Conservation (phyloP, 352 stramenopile species). For the Phytophthora sojae region DNA sequence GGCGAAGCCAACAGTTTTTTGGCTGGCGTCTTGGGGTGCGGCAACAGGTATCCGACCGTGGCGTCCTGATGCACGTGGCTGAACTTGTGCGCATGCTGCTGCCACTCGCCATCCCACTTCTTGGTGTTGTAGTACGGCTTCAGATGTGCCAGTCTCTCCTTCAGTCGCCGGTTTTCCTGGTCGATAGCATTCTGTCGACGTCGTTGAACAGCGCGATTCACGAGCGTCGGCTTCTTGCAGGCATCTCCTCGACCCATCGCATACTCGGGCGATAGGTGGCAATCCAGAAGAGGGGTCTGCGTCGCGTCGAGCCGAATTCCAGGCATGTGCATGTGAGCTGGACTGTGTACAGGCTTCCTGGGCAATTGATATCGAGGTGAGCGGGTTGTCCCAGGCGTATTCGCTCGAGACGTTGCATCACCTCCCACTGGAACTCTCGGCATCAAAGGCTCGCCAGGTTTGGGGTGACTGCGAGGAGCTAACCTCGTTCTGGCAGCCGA, state of each 20-base stretch:
- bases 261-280: conserved; percentile 73
- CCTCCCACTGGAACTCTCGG: conserved; percentile 2
- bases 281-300: conserved; percentile 80
- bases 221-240: conserved; percentile 73
- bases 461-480: conserved; percentile 1
- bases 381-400: conserved; percentile 15
- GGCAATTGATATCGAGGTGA: conserved; percentile 13
- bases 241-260: conserved; percentile 65
- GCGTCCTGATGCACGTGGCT: conserved; percentile 70
- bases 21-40: conserved; percentile 35
- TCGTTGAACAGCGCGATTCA: conserved; percentile 66
- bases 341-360: conserved; percentile 49
- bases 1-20: conserved; percentile 15
- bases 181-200: conserved; percentile 62
- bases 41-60: conserved; percentile 74
- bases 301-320: conserved; percentile 72
- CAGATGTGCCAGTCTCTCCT: conserved; percentile 55
- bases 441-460: conserved; percentile 10
- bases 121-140: conserved; percentile 79
- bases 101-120: conserved; percentile 81
- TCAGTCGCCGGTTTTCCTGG: conserved; percentile 70
- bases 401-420: conserved; percentile 6
- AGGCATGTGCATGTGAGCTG: conserved; percentile 68
- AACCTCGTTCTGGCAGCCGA: conserved; percentile 17
- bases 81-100: conserved; percentile 62